A percentile compares a stretch with the other conserved stretches of the same genome.
Evolutionary conservation across 768 basidiomycete genomes (phyloP).

Genomic region (Panaeolus cyanescens): DNA sequence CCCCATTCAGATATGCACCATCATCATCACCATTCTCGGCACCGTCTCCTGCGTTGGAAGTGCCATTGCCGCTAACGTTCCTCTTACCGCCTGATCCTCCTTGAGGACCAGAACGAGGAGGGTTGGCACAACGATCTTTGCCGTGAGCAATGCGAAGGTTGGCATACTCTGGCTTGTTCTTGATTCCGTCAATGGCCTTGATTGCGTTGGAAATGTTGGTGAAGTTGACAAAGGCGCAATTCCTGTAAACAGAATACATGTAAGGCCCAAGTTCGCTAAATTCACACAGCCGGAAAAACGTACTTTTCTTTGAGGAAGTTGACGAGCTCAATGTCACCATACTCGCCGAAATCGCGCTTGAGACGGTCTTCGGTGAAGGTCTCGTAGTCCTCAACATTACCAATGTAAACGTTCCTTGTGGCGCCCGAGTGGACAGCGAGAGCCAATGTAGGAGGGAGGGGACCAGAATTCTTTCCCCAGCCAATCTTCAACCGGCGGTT

Average conservation of each 20-base stretch:
- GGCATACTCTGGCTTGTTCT: slow-evolving; percentile 88
- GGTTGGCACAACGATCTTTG: slow-evolving; percentile 94
- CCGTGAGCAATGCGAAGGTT: slow-evolving; percentile 92
- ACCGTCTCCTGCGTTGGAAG: slow-evolving; percentile 26
- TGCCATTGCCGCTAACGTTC: slow-evolving; percentile 37
- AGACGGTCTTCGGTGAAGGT: slow-evolving; percentile 87
- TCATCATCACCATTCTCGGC: slow-evolving; percentile 33
- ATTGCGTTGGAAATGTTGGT: slow-evolving; percentile 94
- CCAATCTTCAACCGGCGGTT: slow-evolving; percentile 95
- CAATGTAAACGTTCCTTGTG: slow-evolving; percentile 95
- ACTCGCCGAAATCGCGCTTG: slow-evolving; percentile 92
- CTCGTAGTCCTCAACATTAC: slow-evolving; percentile 95
- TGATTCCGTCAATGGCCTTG: slow-evolving; percentile 97
- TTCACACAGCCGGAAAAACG: slow-evolving; percentile 28
- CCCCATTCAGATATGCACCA: slow-evolving; percentile 26
- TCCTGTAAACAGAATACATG: slow-evolving; percentile 46
- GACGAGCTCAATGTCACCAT: slow-evolving; percentile 94
- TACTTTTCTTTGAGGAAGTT: slow-evolving; percentile 95
- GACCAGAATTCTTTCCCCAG: slow-evolving; percentile 96
- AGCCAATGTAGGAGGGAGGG: slow-evolving; percentile 79
- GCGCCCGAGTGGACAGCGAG: slow-evolving; percentile 92
- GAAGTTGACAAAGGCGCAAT: slow-evolving; percentile 95
- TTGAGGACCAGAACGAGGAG: slow-evolving; percentile 82
- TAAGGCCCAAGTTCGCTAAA: slow-evolving; percentile 3
- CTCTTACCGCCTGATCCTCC: slow-evolving; percentile 59